These are phyloP conservation scores for Candida morakotiae DNA, from an alignment of 805 yeast genomes.

Conservation along the genomic window DNA sequence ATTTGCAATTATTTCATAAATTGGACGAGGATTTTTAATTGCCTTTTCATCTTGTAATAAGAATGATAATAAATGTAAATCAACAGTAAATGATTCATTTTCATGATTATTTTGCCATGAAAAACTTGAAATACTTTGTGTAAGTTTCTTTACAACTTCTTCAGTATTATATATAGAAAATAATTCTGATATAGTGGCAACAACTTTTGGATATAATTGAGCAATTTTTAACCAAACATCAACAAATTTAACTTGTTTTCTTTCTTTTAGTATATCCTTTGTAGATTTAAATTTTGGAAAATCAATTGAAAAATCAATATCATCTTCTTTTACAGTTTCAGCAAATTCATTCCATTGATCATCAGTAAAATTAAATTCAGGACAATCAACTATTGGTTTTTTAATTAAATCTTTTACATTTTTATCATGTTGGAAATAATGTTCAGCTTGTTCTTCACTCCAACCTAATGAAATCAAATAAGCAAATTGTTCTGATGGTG, in stretches of 20 bases:
- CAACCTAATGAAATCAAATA: slow-evolving; percentile 22
- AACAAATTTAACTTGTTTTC: slow-evolving; percentile 7
- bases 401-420: slow-evolving; percentile 12
- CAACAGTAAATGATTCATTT: slow-evolving; percentile 1
- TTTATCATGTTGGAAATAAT: slow-evolving; percentile 22
- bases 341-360: slow-evolving; percentile 14
- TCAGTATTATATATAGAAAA: slow-evolving; percentile 5
- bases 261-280: slow-evolving; percentile 10
- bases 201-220: slow-evolving; percentile 14
- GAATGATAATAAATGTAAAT: slow-evolving; percentile 7
- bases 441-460: slow-evolving; percentile 21
- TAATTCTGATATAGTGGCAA: slow-evolving; percentile 18
- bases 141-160: neutral
- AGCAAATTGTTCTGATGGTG: slow-evolving; percentile 28
- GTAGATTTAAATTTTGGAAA: slow-evolving; percentile 8
- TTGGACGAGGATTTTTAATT: slow-evolving; percentile 4
- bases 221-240: slow-evolving; percentile 18
- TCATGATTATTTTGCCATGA: neutral
- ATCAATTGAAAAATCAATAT: slow-evolving; percentile 9
- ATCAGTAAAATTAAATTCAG: slow-evolving; percentile 13
- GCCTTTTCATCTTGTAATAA: slow-evolving; percentile 5
- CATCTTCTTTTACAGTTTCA: slow-evolving; percentile 9
- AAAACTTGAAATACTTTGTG: neutral
- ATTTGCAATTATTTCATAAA: slow-evolving; percentile 28
- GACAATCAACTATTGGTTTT: slow-evolving; percentile 11